A percentile compares a stretch with the other conserved stretches of the same genome.
These are phyloP conservation scores for Zymoseptoria passerinii DNA, from an alignment of 2,329 filamentous ascomycete species.

Conservation along the genomic window DNA sequence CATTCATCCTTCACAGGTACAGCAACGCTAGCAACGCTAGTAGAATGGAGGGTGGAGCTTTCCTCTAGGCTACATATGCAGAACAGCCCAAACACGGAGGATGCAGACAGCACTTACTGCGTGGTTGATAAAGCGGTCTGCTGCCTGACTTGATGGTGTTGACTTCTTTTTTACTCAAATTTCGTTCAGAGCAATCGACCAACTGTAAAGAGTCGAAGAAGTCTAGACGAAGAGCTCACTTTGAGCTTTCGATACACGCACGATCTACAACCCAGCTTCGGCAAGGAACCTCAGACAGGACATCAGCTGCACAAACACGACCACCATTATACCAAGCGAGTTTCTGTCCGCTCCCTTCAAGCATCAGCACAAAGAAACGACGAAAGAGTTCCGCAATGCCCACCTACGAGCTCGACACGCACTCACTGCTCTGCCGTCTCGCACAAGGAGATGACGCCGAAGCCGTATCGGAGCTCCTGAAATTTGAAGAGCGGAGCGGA, in stretches of 20 bases:
- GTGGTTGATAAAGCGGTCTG: not conserved
- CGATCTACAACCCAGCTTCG: not conserved
- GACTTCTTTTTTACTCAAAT: not conserved
- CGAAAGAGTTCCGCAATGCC: slow-evolving; percentile 8
- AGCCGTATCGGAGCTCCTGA: not conserved
- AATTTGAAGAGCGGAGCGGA: not conserved
- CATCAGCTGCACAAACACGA: not conserved
- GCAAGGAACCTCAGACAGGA: not conserved
- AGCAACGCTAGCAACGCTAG: not conserved
- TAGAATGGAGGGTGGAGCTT: not conserved
- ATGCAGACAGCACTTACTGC: not conserved
- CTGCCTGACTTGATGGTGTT: not conserved
- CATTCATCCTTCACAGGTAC: not conserved
- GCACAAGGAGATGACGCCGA: slow-evolving; percentile 9
- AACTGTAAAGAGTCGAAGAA: not conserved
- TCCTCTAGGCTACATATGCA: not conserved
- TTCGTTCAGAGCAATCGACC: not conserved
- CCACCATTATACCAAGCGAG: not conserved
- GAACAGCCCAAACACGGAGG: not conserved
- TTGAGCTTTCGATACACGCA: not conserved
- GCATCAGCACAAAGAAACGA: not conserved
- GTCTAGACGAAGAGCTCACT: not conserved
- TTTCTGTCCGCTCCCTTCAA: not conserved
- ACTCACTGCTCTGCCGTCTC: slow-evolving; percentile 15
- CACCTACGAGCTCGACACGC: slow-evolving; percentile 17